Percentiles rank a stretch among this genome's conserved stretches.
These are phyloP conservation scores for Hygrophorus pudorinus DNA, from an alignment of 768 basidiomycete species.

Conservation along the genomic window DNA sequence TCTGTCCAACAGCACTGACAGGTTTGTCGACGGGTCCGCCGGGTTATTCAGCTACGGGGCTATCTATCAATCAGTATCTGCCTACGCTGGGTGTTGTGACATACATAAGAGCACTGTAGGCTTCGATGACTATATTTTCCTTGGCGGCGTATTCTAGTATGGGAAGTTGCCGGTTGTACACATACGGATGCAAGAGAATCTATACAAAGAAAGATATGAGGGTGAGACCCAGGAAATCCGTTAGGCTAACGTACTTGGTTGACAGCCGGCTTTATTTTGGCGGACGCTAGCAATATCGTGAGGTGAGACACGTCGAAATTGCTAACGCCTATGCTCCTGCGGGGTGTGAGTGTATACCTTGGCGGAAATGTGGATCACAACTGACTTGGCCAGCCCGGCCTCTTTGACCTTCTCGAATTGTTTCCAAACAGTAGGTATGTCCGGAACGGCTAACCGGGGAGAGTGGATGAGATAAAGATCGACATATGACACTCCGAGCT, in stretches of 20 bases:
- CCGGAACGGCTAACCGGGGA: conserved; percentile 41
- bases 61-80: conserved; percentile 12
- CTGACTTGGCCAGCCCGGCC: conserved; percentile 49
- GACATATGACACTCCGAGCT: conserved; percentile 57
- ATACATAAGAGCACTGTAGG: conserved; percentile 59
- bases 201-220: conserved; percentile 14
- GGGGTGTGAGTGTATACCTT: not conserved
- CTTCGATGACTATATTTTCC: conserved; percentile 60
- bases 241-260: conserved; percentile 44
- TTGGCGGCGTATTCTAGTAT: conserved; percentile 47
- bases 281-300: conserved; percentile 41
- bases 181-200: conserved; percentile 68
- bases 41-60: conserved; percentile 48
- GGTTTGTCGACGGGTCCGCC: conserved; percentile 60
- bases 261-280: conserved; percentile 52
- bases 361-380: too few relatives aligned
- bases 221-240: too few relatives aligned
- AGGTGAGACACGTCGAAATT: conserved; percentile 55
- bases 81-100: conserved; percentile 10
- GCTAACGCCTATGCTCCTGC: conserved; percentile 63
- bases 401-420: conserved; percentile 50
- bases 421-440: conserved; percentile 54
- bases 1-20: conserved; percentile 39
- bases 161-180: conserved; percentile 40
- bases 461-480: conserved; percentile 66